These are phyloP conservation scores for Astragalus glycyphyllos DNA, from an alignment of 306 rosid species.

Conservation along the genomic window DNA sequence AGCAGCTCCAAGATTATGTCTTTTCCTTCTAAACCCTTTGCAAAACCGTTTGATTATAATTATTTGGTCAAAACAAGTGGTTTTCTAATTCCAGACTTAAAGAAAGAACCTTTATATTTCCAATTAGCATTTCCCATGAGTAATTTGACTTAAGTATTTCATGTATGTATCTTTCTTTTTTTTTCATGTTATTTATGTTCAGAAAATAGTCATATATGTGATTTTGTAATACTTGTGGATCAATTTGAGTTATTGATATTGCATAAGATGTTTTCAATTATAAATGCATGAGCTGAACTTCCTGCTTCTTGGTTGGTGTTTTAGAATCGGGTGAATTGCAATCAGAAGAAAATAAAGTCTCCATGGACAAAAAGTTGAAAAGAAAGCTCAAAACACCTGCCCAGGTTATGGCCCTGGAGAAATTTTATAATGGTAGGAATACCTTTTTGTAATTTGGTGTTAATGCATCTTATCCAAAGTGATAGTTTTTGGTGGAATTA, in stretches of 20 bases:
- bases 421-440: constrained; percentile 75
- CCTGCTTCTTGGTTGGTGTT: constrained; percentile 46
- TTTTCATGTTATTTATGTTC: constrained; percentile 4
- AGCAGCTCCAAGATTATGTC: constrained; percentile 5
- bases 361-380: constrained; percentile 69
- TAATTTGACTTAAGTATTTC: constrained; percentile 13
- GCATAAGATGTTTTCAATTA: neutral
- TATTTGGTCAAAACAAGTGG: constrained; percentile 7
- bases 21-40: constrained; percentile 2
- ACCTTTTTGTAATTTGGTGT: constrained; percentile 32
- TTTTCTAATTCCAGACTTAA: constrained; percentile 4
- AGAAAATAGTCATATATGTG: constrained; percentile 20
- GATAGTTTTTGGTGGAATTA: constrained; percentile 37
- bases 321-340: constrained; percentile 69
- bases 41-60: constrained; percentile 4
- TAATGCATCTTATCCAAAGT: constrained; percentile 25
- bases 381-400: constrained; percentile 88
- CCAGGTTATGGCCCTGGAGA: constrained; percentile 83
- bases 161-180: constrained; percentile 9
- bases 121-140: neutral
- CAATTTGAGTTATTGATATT: constrained; percentile 14
- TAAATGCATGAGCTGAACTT: constrained; percentile 21
- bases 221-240: constrained; percentile 31
- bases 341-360: constrained; percentile 78
- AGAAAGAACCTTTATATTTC: constrained; percentile 22